These are phyloP conservation scores for Raphanus hybrid DNA, from an alignment of 441 rosid species.

Conservation along the genomic window DNA sequence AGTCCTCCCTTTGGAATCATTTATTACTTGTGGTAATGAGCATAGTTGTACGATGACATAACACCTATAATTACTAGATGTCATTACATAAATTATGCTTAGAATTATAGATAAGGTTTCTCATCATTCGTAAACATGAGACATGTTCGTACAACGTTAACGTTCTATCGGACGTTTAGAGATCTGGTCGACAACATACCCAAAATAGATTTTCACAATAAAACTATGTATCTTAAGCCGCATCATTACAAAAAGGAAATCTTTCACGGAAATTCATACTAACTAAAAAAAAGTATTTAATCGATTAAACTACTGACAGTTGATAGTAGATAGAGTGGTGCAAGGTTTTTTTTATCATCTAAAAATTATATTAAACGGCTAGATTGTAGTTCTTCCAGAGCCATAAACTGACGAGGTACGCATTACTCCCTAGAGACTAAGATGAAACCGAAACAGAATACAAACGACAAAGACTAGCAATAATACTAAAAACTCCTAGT, in stretches of 20 bases:
- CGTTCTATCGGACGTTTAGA: slow-evolving; percentile 1
- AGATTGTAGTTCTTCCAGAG: no score
- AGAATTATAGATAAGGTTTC: neutral
- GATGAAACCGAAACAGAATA: no score
- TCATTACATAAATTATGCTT: neutral
- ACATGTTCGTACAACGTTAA: slow-evolving; percentile 7
- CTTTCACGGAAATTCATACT: neutral
- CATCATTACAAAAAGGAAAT: neutral
- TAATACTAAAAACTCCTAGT: no score
- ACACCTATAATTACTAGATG: slow-evolving; percentile 8
- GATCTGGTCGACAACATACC: slow-evolving; percentile 7
- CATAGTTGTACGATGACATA: slow-evolving; percentile 29
- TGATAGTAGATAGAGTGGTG: neutral
- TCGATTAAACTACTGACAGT: neutral
- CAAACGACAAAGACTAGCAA: no score
- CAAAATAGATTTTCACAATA: neutral
- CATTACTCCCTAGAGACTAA: no score
- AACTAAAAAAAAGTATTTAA: neutral
- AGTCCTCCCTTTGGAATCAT: slow-evolving; percentile 32
- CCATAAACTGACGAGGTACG: no score
- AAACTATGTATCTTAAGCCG: neutral
- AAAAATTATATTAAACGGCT: no score
- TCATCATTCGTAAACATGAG: neutral
- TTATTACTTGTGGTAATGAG: slow-evolving; percentile 13
- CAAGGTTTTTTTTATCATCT: neutral